Evolutionary conservation across 2,329 filamentous ascomycete species (phyloP).

Genomic region (Blastomyces emzantsi): DNA sequence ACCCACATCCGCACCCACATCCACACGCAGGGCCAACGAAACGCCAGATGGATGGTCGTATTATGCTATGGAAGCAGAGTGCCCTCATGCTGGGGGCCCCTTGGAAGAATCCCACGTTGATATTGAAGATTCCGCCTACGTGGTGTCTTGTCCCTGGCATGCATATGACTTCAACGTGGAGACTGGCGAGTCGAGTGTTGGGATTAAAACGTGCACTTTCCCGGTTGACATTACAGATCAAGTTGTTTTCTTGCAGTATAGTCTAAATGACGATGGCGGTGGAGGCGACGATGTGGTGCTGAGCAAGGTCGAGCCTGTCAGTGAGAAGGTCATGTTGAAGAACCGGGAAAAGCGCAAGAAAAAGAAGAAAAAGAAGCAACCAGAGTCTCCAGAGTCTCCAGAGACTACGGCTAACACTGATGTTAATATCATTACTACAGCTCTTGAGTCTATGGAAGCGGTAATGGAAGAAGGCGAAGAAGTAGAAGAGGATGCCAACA

Average conservation of each 20-base stretch:
- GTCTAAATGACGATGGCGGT: slow-evolving; percentile 16
- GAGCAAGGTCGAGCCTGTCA: slow-evolving; percentile 34
- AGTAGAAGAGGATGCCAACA: background rate
- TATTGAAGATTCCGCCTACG: slow-evolving; percentile 42
- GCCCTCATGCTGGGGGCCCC: slow-evolving; percentile 40
- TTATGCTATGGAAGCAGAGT: slow-evolving; percentile 43
- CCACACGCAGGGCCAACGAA: slow-evolving; percentile 25
- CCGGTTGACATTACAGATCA: slow-evolving; percentile 33
- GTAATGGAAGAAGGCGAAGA: background rate
- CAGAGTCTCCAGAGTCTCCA: background rate
- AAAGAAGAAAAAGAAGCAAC: background rate
- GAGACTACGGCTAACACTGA: slow-evolving; percentile 12
- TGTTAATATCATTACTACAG: background rate
- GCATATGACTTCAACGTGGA: slow-evolving; percentile 44
- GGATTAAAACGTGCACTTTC: slow-evolving; percentile 41
- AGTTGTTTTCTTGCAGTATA: slow-evolving; percentile 29
- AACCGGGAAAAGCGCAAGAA: slow-evolving; percentile 20
- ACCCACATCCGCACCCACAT: slow-evolving; percentile 20
- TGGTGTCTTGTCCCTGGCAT: slow-evolving; percentile 43
- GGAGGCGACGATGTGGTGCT: slow-evolving; percentile 21
- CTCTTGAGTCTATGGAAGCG: slow-evolving; percentile 6
- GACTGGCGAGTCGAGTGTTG: slow-evolving; percentile 42
- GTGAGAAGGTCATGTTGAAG: slow-evolving; percentile 40
- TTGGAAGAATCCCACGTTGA: slow-evolving; percentile 41
- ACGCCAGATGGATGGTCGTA: slow-evolving; percentile 37